Percentiles rank a stretch among this genome's conserved stretches.
phyloP scores from a whole-genome alignment of 2,329 filamentous ascomycete genomes.

The Capronia coronata region DNA sequence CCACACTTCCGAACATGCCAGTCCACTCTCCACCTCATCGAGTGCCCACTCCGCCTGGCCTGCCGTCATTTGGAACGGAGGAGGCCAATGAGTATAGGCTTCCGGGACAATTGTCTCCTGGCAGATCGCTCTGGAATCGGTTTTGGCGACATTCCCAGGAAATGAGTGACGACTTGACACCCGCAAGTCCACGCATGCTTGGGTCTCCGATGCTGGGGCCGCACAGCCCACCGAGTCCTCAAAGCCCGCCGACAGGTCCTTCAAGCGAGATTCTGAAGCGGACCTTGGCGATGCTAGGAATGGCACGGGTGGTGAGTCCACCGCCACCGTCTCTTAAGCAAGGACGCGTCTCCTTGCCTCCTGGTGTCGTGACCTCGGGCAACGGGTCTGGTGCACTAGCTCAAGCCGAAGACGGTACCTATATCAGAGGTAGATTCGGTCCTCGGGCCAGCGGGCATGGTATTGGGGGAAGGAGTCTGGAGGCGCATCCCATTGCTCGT shows the following conservation, averaged over 20 bases:
- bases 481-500: slow-evolving; percentile 21
- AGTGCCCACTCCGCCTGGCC: slow-evolving; percentile 39
- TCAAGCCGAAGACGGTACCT: slow-evolving; percentile 38
- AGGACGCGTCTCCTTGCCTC: slow-evolving; percentile 14
- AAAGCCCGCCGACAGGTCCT: slow-evolving; percentile 2
- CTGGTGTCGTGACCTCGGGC: slow-evolving; percentile 12
- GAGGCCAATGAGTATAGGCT: slow-evolving; percentile 33
- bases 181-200: background rate
- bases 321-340: slow-evolving; percentile 5
- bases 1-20: slow-evolving; percentile 19
- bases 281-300: slow-evolving; percentile 31
- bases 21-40: slow-evolving; percentile 35
- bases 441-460: slow-evolving; percentile 39
- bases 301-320: slow-evolving; percentile 30
- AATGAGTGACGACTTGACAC: slow-evolving; percentile 7
- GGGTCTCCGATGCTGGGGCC: slow-evolving; percentile 1
- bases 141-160: slow-evolving; percentile 8
- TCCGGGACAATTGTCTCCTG: slow-evolving; percentile 6
- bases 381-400: slow-evolving; percentile 30
- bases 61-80: slow-evolving; percentile 40
- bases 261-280: slow-evolving; percentile 28
- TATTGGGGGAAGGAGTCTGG: slow-evolving; percentile 27
- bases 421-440: slow-evolving; percentile 38
- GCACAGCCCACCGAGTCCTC: slow-evolving; percentile 2
- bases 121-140: slow-evolving; percentile 7